Conservation (phyloP, 768 basidiomycete species). For the Russula earlei region DNA sequence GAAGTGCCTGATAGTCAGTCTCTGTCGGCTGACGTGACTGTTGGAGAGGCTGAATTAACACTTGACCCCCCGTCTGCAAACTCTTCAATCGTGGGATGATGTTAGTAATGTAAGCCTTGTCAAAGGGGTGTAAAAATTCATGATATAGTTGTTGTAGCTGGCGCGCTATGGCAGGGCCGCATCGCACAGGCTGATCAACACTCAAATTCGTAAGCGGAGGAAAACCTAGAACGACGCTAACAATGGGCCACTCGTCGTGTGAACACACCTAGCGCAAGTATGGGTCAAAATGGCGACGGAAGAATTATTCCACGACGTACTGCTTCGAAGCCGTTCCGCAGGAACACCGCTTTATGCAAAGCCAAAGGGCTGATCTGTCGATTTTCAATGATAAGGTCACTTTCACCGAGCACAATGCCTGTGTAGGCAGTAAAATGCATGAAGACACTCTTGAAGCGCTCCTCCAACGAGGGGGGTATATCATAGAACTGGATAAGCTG, state of each 20-base stretch:
- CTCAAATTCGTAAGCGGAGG: not conserved
- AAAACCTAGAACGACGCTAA: constrained; percentile 3
- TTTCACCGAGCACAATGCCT: not conserved
- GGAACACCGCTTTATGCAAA: constrained; percentile 1
- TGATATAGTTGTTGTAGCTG: constrained; percentile 3
- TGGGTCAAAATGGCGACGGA: not conserved
- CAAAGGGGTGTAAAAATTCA: constrained; percentile 1
- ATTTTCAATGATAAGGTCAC: constrained; percentile 1
- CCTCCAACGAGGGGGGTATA: not conserved
- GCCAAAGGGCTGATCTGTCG: not conserved
- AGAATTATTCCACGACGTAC: not conserved
- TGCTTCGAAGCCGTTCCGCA: not conserved
- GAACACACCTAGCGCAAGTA: not conserved
- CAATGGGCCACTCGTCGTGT: constrained; percentile 9
- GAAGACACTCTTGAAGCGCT: constrained; percentile 1
- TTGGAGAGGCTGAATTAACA: not conserved
- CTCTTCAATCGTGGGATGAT: not conserved
- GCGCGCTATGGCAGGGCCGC: constrained; percentile 1
- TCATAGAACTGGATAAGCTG: not conserved
- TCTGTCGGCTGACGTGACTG: constrained; percentile 7
- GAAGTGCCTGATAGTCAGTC: constrained; percentile 1
- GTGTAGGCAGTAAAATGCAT: not conserved
- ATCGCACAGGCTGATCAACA: not conserved
- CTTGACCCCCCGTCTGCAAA: not conserved
- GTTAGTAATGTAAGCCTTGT: not conserved